phyloP scores from a whole-genome alignment of 352 stramenopile species.

The Ochromonadaceae sp. region DNA sequence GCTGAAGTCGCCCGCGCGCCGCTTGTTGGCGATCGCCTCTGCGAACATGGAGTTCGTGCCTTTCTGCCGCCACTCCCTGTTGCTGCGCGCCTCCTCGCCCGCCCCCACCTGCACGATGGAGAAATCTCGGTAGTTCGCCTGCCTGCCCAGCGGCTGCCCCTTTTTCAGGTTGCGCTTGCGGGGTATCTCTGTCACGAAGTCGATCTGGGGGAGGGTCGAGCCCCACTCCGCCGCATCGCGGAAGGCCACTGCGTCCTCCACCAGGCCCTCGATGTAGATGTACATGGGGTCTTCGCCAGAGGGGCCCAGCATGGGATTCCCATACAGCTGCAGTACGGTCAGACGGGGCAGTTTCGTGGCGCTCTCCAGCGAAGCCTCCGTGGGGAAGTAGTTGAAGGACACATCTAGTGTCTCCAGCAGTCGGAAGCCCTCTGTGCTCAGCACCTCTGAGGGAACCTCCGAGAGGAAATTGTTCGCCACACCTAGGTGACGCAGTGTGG shows the following conservation, averaged over 20 bases:
- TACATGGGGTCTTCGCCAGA: constrained; percentile 8
- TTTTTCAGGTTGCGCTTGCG: not conserved
- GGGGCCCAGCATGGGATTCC: constrained; percentile 8
- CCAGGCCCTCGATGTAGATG: constrained; percentile 14
- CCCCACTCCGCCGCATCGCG: not conserved
- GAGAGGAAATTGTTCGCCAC: constrained; percentile 9
- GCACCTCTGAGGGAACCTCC: not conserved
- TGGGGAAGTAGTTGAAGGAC: constrained; percentile 1
- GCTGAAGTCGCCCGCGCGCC: not conserved
- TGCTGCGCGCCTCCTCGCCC: not conserved
- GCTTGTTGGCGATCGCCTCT: not conserved
- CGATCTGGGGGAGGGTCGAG: not conserved
- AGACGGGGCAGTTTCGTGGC: not conserved
- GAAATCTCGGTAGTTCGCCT: not conserved
- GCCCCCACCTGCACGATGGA: constrained; percentile 1
- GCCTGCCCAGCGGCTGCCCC: not conserved
- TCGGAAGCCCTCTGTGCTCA: not conserved
- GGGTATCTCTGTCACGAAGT: constrained; percentile 15
- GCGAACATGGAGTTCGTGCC: not conserved
- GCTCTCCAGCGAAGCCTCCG: not conserved
- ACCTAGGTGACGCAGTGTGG: not conserved
- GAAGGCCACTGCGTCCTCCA: not conserved
- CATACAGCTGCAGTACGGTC: not conserved
- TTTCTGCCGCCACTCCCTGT: not conserved
- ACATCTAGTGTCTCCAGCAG: constrained; percentile 5